These are phyloP conservation scores for Mallotus japonicus DNA, from an alignment of 441 rosid species.

Conservation along the genomic window DNA sequence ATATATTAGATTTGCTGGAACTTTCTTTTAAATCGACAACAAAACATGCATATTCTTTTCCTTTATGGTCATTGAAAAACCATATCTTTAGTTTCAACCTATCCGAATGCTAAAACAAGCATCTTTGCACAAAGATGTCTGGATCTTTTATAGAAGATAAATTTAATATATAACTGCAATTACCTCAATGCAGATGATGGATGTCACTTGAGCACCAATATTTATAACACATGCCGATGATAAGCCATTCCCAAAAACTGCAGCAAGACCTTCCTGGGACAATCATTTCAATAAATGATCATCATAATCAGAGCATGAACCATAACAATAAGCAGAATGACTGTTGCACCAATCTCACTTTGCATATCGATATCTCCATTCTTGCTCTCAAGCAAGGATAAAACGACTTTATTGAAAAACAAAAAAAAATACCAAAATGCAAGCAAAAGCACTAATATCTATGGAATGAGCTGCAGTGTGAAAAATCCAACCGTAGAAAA, in stretches of 20 bases:
- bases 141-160: conserved; percentile 2
- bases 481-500: background rate
- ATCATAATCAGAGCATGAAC: conserved; percentile 17
- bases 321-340: conserved; percentile 8
- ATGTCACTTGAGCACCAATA: conserved; percentile 87
- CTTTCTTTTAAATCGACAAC: background rate
- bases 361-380: background rate
- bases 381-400: background rate
- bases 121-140: background rate
- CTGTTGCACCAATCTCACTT: background rate
- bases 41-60: background rate
- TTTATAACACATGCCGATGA: conserved; percentile 91
- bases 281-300: conserved; percentile 24
- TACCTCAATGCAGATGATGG: conserved; percentile 87
- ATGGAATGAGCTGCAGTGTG: background rate
- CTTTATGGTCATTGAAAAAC: background rate
- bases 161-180: conserved; percentile 14
- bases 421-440: background rate
- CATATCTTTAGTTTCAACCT: background rate
- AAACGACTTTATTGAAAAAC: background rate
- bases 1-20: background rate
- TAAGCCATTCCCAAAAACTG: conserved; percentile 92
- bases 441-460: background rate
- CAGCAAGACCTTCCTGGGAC: conserved; percentile 85
- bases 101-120: background rate